Evolutionary conservation across 345 rosid genomes (phyloP), one percentile per base, ranked within the genome.

Genomic region (Limnanthes douglasii): DNA sequence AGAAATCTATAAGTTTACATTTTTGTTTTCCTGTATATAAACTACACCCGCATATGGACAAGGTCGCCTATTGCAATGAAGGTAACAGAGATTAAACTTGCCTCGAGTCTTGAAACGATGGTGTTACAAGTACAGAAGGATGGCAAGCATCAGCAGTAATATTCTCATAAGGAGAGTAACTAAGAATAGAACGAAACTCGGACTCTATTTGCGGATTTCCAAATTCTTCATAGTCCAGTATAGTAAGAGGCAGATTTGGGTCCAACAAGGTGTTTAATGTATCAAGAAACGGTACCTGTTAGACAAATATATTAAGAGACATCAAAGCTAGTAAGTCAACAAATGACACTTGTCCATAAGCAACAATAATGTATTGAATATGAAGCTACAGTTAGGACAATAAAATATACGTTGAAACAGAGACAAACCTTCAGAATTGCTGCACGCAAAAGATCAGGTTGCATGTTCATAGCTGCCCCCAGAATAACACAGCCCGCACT

Each of bases 161-260:
- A 61, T 78, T 82, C 38, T 88, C 83, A 50, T 78, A 88, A 31
- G 97, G 97, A 42, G 90, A 79, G 49, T 82, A 82, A 46, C 78
- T 52, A 47, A 32, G 57, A 46, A 86, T 75, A 24, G 49, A 57
- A 28, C 48, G 53, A 12, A 75, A 82, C 16, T 78, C 62, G 9
- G 72, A 51, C 37, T 47, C 28, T 34, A 63, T 56, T 42, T 60
- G 61, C 1, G 97, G 97, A 46, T 78, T 73, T 27, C 97, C 97
- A 47, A 86, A 86, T 65, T 86, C 97, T 61, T 82, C 88, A 39
- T 78, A 66, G 67, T 86, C 97, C 52, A 82, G 52, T 5, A 59
- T 47, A 8, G 93, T 75, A 19, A 86, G 88, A 28, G 95, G 95
- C 55, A 86, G 66, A 37, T 46, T 62, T 22, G 97, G 71, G 55